Base-by-base conservation (phyloP, 2,329 filamentous ascomycete species). In the Bipolaris zeicola region DNA sequence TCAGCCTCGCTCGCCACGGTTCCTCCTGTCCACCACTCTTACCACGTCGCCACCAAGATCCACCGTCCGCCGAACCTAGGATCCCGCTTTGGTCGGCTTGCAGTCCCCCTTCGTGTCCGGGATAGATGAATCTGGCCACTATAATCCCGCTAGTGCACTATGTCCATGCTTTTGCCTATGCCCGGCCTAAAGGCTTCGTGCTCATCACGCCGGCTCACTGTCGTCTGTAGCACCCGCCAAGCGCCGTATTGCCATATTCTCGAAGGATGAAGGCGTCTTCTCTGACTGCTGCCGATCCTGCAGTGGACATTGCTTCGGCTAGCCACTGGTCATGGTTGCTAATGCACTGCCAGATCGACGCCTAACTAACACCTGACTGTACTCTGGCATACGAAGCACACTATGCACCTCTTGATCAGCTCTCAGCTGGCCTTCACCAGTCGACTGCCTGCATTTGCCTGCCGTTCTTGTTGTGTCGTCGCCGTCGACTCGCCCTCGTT, bases 161-260 rank as follows among this genome's bases (percentile, higher is more conserved):
- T 62, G 57, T 42, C 52, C 46, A 33, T 38, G 45, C 52, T 44
- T 34, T 50, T 60, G 61, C 58, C 61, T 60, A 50, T 62, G 62
- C 61, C 63, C 69, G 69, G 70, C 60, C 66, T 36, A 67, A 72
- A 61, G 70, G 68, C 67, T 64, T 64, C 60, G 36, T 39, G 50
- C 57, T 58, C 16, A 33, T 47, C 57, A 42, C 54, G 45, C 20
- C 47, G 54, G 54, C 53, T 57, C 53, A 34, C 41, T 54, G 46
- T 60, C 62, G 59, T 55, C 60, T 55, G 66, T 66, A 45, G 45
- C 49, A 60, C 55, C 43, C 22, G 64, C 70, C 69, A 64, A 71
- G 66, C 46, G 41, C 45, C 34, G 44, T 47, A 48, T 55, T 56
- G 52, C 57, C 50, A 42, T 47, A 53, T 71, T 73, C 69, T 67